Evolutionary conservation across 352 stramenopile species (phyloP).

Genomic region (Phytophthora aleatoria): DNA sequence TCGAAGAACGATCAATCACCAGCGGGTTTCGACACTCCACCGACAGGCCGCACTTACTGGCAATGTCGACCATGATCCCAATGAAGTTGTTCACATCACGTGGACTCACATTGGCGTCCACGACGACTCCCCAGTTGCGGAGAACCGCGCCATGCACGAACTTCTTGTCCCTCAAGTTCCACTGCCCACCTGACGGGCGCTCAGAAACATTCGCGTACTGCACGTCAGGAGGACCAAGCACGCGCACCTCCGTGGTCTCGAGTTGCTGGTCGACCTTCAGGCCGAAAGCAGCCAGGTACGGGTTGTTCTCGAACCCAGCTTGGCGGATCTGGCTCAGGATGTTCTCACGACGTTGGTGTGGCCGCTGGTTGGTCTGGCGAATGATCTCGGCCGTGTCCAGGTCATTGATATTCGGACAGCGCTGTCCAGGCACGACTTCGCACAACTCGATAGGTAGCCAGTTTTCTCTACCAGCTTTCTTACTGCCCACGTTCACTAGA

Average conservation of each 20-base stretch:
- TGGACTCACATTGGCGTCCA: slow-evolving; percentile 36
- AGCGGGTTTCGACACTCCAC: slow-evolving; percentile 39
- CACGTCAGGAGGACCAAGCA: slow-evolving; percentile 61
- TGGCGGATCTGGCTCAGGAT: slow-evolving; percentile 61
- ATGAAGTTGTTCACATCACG: slow-evolving; percentile 49
- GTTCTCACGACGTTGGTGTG: slow-evolving; percentile 40
- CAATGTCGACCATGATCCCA: slow-evolving; percentile 34
- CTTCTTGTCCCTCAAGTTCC: slow-evolving; percentile 75
- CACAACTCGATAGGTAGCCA: slow-evolving; percentile 88
- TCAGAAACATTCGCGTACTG: slow-evolving; percentile 68
- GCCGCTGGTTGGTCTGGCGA: slow-evolving; percentile 50
- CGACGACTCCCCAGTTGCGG: slow-evolving; percentile 58
- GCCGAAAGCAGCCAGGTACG: slow-evolving; percentile 62
- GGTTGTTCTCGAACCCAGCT: slow-evolving; percentile 74
- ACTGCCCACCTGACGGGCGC: slow-evolving; percentile 56
- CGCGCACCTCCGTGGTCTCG: slow-evolving; percentile 45
- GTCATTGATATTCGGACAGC: slow-evolving; percentile 75
- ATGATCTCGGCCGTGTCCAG: slow-evolving; percentile 86
- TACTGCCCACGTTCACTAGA: slow-evolving; percentile 70
- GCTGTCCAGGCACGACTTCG: slow-evolving; percentile 64
- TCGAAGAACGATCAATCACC: slow-evolving; percentile 9
- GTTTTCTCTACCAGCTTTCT: slow-evolving; percentile 38
- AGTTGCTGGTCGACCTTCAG: slow-evolving; percentile 56
- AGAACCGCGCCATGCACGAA: slow-evolving; percentile 55
- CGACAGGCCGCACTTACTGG: slow-evolving; percentile 38